Evolutionary conservation across 2,329 filamentous ascomycete genomes (phyloP).

Genomic region (Periconia sp.): DNA sequence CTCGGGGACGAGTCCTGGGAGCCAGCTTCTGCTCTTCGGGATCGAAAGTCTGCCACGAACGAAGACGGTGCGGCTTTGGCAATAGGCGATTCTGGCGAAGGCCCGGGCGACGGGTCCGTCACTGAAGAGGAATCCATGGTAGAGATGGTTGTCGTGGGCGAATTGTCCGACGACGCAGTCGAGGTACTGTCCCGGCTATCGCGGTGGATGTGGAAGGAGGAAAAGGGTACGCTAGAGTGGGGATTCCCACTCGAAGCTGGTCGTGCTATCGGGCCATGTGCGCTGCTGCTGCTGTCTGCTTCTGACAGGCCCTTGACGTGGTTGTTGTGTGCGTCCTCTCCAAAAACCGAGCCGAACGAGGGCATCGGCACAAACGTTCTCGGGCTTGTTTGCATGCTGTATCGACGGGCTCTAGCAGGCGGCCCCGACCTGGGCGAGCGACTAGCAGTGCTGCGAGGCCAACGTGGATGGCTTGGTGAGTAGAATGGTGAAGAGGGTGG

Average conservation of each 20-base stretch:
- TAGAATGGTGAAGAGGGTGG: constrained; percentile 9
- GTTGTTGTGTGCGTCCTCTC: constrained; percentile 60
- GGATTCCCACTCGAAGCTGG: constrained; percentile 44
- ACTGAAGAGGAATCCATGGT: constrained; percentile 90
- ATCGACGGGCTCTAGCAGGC: constrained; percentile 17
- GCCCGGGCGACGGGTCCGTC: constrained; percentile 89
- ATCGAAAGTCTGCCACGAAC: constrained; percentile 64
- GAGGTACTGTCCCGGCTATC: constrained; percentile 81
- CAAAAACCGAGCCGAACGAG: constrained; percentile 78
- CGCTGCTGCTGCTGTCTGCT: constrained; percentile 18
- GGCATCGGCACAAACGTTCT: constrained; percentile 61
- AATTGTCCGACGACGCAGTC: constrained; percentile 89
- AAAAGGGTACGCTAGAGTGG: constrained; percentile 39
- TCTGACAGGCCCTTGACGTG: constrained; percentile 55
- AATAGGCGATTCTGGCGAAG: constrained; percentile 84
- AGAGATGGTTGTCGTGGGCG: constrained; percentile 90
- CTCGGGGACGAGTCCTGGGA: constrained; percentile 51
- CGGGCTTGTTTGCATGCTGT: constrained; percentile 47
- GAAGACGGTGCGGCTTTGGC: constrained; percentile 74
- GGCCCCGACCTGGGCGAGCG: constrained; percentile 26
- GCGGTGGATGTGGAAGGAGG: constrained; percentile 62
- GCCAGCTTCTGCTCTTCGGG: constrained; percentile 36
- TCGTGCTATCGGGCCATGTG: constrained; percentile 41
- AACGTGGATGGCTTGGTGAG: constrained; percentile 15
- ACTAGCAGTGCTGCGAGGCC: constrained; percentile 20